Evolutionary conservation across 1,284 basidiomycete species (phyloP).

Genomic region (Farysia itapuensis): DNA sequence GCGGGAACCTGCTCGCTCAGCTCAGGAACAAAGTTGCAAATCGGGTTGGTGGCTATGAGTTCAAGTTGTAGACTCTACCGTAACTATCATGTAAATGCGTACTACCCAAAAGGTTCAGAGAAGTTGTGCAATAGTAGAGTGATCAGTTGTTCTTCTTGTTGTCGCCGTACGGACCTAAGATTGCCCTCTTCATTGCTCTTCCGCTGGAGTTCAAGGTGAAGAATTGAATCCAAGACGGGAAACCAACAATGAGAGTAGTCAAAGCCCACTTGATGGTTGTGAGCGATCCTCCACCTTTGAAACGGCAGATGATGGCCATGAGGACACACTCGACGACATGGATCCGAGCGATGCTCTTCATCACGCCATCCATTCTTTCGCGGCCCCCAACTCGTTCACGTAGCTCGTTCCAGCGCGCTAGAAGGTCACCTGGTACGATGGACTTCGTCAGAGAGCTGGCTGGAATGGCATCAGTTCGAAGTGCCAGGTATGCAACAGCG

Average conservation of each 20-base stretch:
- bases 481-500: slow-evolving; percentile 8
- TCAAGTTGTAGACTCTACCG: slow-evolving; percentile 61
- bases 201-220: slow-evolving; percentile 34
- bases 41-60: slow-evolving; percentile 72
- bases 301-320: slow-evolving; percentile 23
- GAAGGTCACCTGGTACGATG: slow-evolving; percentile 6
- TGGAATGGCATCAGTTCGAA: slow-evolving; percentile 26
- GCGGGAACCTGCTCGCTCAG: slow-evolving; percentile 68
- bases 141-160: slow-evolving; percentile 20
- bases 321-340: slow-evolving; percentile 16
- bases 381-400: slow-evolving; percentile 26
- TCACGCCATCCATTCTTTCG: slow-evolving; percentile 20
- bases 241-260: slow-evolving; percentile 23
- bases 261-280: slow-evolving; percentile 25
- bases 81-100: no score
- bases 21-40: slow-evolving; percentile 71
- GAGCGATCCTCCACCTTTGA: slow-evolving; percentile 15
- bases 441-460: slow-evolving; percentile 12
- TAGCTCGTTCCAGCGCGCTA: slow-evolving; percentile 23
- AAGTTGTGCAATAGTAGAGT: neutral
- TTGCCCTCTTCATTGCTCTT: slow-evolving; percentile 9
- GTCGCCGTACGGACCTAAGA: slow-evolving; percentile 5
- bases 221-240: slow-evolving; percentile 41
- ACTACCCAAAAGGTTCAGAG: no score
- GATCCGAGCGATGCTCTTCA: slow-evolving; percentile 13